Evolutionary conservation across 1,139 yeast genomes (phyloP), one percentile per base, ranked within the genome.

Genomic region (Sugiyamaella xylanicola): DNA sequence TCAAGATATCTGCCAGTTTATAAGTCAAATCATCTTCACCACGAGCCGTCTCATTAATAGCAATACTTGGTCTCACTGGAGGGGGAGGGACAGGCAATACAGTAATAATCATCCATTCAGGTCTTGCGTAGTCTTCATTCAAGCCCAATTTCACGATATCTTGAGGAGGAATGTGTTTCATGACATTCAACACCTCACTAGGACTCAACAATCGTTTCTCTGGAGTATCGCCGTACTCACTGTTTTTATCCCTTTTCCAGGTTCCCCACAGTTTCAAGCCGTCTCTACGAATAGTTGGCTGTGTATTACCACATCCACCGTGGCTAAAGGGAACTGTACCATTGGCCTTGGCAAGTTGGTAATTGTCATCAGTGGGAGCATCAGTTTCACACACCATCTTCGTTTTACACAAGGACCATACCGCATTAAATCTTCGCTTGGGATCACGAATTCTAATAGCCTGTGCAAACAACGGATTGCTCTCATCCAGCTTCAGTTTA

Each of bases 61-160:
- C 97, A 76, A 95, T 93, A 42, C 96, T 88, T 16, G 99, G 99
- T 74, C 99, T 87, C 36, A 95, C 99, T 36, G 98, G 98, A 57
- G 99, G 99, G 53, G 99, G 99, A 45, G 99, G 99, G n/a, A 95
- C 99, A 1, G 99, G 99, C 66, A 95, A 79, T 16, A 93, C 98
- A 2, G 99, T 92, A 62, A 95, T 83, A 62, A 95, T 81, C 86
- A 95, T 85, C 99, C 99, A 95, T 73, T 95, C 99, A 1, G 99
- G 99, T 69, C 99, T 85, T 1, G 99, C 96, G 68, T 90, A 93
- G 69, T 93, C 98, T 70, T 90, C 96, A 69, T 88, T 90, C 73
- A 93, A 86, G 5, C 99, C 99, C 60, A 95, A 73, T 63, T 82
- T 83, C 54, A 74, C 78, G 61, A 96, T 85, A 71, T 95, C 99